Conservation (phyloP, 768 basidiomycete species). For the Boletus sp. region DNA sequence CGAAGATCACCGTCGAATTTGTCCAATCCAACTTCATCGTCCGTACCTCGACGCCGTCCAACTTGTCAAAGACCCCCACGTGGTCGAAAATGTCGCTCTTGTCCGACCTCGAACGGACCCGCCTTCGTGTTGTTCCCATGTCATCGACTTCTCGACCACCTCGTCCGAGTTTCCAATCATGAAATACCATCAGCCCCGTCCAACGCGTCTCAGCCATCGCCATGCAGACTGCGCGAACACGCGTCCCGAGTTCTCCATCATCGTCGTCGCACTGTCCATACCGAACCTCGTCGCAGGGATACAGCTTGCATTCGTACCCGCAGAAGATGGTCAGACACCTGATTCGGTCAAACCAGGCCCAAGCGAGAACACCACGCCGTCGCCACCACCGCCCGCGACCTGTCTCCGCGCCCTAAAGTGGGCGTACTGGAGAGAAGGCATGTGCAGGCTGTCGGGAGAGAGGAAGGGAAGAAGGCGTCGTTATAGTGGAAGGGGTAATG, state of each 20-base stretch:
- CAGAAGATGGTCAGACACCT: not conserved
- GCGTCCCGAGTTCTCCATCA: not conserved
- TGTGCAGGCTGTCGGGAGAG: not conserved
- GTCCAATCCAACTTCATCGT: not conserved
- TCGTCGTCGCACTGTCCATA: not conserved
- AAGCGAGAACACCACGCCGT: not conserved
- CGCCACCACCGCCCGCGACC: slow-evolving; percentile 3
- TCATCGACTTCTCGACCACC: not conserved
- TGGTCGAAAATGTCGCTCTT: not conserved
- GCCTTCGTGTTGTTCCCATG: not conserved
- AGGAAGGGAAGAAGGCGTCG: not conserved
- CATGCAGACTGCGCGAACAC: not conserved
- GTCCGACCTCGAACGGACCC: not conserved
- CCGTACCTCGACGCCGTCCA: not conserved
- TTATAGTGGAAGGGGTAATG: not conserved
- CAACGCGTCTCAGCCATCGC: not conserved
- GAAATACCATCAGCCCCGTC: not conserved
- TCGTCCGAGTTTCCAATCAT: slow-evolving; percentile 1
- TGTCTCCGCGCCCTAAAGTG: slow-evolving; percentile 13
- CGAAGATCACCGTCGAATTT: too few species aligned
- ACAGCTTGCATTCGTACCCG: not conserved
- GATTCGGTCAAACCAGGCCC: not conserved
- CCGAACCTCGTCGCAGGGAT: not conserved
- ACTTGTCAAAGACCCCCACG: not conserved
- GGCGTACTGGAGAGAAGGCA: slow-evolving; percentile 14